Evolutionary conservation across 1,284 basidiomycete genomes (phyloP).

Genomic region (Pholiota adiposa): DNA sequence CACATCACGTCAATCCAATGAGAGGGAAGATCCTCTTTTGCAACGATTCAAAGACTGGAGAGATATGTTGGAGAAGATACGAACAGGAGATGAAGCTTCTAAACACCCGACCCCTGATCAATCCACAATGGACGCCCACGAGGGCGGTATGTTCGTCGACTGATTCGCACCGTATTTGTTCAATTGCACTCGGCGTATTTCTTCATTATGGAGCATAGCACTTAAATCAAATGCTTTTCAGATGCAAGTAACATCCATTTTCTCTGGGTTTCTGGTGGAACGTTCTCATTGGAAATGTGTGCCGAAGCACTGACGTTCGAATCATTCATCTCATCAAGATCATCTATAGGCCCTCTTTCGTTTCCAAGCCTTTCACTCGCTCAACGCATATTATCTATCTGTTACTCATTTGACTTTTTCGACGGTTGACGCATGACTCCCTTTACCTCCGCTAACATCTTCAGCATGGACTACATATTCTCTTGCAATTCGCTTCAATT

Average conservation of each 20-base stretch:
- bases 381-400: no score
- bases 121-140: constrained; percentile 25
- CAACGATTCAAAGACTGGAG: constrained; percentile 41
- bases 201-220: no score
- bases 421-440: no score
- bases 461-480: no score
- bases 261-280: no score
- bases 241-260: no score
- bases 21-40: constrained; percentile 36
- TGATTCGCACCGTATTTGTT: neutral
- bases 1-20: constrained; percentile 29
- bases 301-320: neutral
- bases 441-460: no score
- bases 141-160: constrained; percentile 24
- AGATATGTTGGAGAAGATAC: constrained; percentile 37
- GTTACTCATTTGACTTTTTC: no score
- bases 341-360: neutral
- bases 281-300: neutral
- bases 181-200: neutral
- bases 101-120: constrained; percentile 12
- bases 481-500: no score
- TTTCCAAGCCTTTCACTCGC: neutral
- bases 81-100: constrained; percentile 30
- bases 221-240: no score
- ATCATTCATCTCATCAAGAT: neutral